These are phyloP conservation scores for Fusarium stilboides DNA, from an alignment of 2,329 filamentous ascomycete species.

Conservation along the genomic window DNA sequence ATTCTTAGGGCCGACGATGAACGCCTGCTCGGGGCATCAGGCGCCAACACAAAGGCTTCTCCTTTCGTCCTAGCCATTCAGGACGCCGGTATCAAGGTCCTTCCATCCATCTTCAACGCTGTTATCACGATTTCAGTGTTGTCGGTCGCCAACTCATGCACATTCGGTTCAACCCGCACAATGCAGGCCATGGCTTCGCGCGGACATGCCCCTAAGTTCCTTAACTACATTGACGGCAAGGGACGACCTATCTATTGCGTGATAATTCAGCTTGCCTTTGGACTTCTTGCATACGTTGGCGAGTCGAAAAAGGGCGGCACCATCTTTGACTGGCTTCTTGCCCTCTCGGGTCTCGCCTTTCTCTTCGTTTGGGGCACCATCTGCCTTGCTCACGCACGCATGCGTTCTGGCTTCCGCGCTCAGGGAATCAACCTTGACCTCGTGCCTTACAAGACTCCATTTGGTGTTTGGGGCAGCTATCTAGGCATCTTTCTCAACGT, in stretches of 20 bases:
- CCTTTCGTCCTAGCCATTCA: slow-evolving; percentile 95
- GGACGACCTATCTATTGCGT: slow-evolving; percentile 86
- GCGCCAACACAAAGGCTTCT: slow-evolving; percentile 79
- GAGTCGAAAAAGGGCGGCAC: slow-evolving; percentile 70
- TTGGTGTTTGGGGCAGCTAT: slow-evolving; percentile 86
- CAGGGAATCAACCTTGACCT: slow-evolving; percentile 79
- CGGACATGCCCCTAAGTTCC: slow-evolving; percentile 81
- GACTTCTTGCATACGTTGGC: slow-evolving; percentile 84
- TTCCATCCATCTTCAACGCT: slow-evolving; percentile 93
- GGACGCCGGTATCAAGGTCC: slow-evolving; percentile 83
- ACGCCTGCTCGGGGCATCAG: slow-evolving; percentile 71
- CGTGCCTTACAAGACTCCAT: slow-evolving; percentile 84
- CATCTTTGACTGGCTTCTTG: slow-evolving; percentile 86
- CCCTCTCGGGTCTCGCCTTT: slow-evolving; percentile 79
- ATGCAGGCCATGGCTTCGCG: slow-evolving; percentile 91
- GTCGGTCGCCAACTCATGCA: slow-evolving; percentile 90
- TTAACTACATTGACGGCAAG: slow-evolving; percentile 85
- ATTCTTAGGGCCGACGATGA: slow-evolving; percentile 81
- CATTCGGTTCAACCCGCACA: slow-evolving; percentile 93
- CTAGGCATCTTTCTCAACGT: slow-evolving; percentile 82
- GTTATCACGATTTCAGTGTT: slow-evolving; percentile 95
- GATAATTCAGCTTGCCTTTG: slow-evolving; percentile 74
- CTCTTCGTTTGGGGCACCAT: slow-evolving; percentile 89
- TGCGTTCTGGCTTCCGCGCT: slow-evolving; percentile 81
- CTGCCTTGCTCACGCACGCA: slow-evolving; percentile 90